A percentile compares a stretch with the other conserved stretches of the same genome.
Evolutionary conservation across 2,329 filamentous ascomycete genomes (phyloP).

Genomic region (Trichoderma sp.): DNA sequence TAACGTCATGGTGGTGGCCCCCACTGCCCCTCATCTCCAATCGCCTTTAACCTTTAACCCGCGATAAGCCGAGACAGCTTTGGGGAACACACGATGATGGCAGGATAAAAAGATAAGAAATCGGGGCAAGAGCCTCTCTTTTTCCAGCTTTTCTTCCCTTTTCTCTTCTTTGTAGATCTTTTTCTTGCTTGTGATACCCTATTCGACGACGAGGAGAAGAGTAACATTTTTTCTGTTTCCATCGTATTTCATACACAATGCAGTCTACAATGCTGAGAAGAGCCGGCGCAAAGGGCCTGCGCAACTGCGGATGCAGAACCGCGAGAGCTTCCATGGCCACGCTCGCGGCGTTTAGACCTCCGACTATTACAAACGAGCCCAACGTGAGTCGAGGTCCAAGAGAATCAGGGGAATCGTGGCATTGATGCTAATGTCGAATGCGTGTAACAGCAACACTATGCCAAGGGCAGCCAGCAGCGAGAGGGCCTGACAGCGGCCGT

Average conservation of each 20-base stretch:
- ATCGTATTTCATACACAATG: conserved; percentile 35
- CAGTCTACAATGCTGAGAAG: conserved; percentile 43
- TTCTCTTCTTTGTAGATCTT: not conserved
- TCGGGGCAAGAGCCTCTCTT: not conserved
- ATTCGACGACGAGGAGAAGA: not conserved
- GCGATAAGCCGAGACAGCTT: conserved; percentile 29
- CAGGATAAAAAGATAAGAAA: not conserved
- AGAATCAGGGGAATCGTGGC: not conserved
- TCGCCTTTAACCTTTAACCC: conserved; percentile 30
- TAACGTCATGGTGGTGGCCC: conserved; percentile 22
- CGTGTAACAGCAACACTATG: conserved; percentile 77
- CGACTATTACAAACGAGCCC: conserved; percentile 88
- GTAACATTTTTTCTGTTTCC: not conserved
- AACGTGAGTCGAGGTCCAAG: conserved; percentile 66
- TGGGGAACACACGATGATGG: not conserved
- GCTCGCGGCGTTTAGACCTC: conserved; percentile 84
- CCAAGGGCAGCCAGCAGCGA: conserved; percentile 79
- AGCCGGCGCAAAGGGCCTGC: conserved; percentile 41
- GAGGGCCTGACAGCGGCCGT: conserved; percentile 76
- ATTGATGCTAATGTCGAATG: not conserved
- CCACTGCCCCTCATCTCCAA: conserved; percentile 22
- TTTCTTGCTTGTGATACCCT: not conserved
- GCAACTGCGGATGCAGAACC: conserved; percentile 37
- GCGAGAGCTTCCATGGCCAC: conserved; percentile 52
- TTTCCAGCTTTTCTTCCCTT: not conserved